Percentiles rank a stretch among this genome's conserved stretches.
phyloP scores from a whole-genome alignment of 129 eudicot genomes.

The sunflower (Helianthus annuus) region DNA sequence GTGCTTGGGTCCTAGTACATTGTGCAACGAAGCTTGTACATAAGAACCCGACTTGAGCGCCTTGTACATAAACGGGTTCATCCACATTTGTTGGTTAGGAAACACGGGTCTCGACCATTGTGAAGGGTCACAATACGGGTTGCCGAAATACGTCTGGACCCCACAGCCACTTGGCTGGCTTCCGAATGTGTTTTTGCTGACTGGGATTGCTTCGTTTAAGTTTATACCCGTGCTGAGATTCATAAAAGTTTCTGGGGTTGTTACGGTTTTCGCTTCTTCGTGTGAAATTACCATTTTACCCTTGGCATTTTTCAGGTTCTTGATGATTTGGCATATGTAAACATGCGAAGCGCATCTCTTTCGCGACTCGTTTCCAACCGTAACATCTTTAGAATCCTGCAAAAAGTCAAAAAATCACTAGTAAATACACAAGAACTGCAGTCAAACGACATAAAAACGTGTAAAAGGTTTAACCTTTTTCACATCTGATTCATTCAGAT shows the following conservation, averaged over 20 bases:
- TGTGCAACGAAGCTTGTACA: conserved; percentile 22
- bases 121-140: conserved; percentile 41
- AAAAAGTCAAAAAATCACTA: not conserved
- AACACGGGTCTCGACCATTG: conserved; percentile 34
- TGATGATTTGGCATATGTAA: conserved; percentile 55
- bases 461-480: conserved; percentile 34
- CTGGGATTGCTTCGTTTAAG: conserved; percentile 16
- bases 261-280: conserved; percentile 14
- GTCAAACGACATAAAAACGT: not conserved
- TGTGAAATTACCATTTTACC: conserved; percentile 30
- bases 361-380: conserved; percentile 44
- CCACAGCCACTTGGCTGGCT: conserved; percentile 5
- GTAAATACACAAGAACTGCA: conserved; percentile 3
- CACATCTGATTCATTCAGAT: conserved; percentile 9
- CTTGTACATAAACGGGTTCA: conserved; percentile 15
- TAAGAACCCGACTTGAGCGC: not conserved
- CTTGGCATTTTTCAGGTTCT: conserved; percentile 44
- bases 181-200: conserved; percentile 12
- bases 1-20: conserved; percentile 22
- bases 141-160: conserved; percentile 38
- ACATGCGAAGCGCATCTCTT: conserved; percentile 67
- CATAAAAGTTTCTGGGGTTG: not conserved
- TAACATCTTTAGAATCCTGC: conserved; percentile 41
- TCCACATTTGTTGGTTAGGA: conserved; percentile 38
- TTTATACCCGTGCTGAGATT: not conserved